Percentiles rank a stretch among this genome's conserved stretches.
These are phyloP conservation scores for Physocladia obscura DNA, from an alignment of 192 early-diverging fungal genomes.

Conservation along the genomic window DNA sequence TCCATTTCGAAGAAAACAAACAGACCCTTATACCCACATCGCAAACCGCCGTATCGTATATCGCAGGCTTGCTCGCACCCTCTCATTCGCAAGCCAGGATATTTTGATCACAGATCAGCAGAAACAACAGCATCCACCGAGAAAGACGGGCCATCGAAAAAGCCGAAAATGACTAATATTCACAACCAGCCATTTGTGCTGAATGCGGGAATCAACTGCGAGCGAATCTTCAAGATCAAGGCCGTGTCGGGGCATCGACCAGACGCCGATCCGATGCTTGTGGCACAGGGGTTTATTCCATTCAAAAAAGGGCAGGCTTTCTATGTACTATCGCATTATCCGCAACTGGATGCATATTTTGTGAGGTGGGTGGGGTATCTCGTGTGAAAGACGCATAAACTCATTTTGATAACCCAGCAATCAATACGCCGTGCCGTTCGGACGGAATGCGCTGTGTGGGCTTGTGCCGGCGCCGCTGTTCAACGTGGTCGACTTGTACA, in stretches of 20 bases:
- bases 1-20: no score
- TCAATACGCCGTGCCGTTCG: slow-evolving; percentile 29
- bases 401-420: background rate
- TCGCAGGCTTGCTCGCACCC: no score
- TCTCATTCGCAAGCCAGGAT: no score
- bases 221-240: slow-evolving; percentile 33
- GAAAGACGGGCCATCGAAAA: no score
- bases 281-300: slow-evolving; percentile 19
- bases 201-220: slow-evolving; percentile 16
- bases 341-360: slow-evolving; percentile 23
- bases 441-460: slow-evolving; percentile 15
- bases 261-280: background rate
- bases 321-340: slow-evolving; percentile 26
- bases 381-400: background rate
- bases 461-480: slow-evolving; percentile 21
- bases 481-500: slow-evolving; percentile 17
- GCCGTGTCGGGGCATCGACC: slow-evolving; percentile 9
- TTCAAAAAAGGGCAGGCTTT: slow-evolving; percentile 22
- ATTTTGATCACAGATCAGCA: no score
- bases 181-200: background rate
- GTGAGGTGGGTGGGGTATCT: slow-evolving; percentile 4
- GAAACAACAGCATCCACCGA: no score
- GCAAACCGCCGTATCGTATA: no score
- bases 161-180: no score
- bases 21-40: no score